Percentiles rank a stretch among this genome's conserved stretches.
These are phyloP conservation scores for Macrophomina pseudophaseolina DNA, from an alignment of 2,329 filamentous ascomycete species.

Conservation along the genomic window DNA sequence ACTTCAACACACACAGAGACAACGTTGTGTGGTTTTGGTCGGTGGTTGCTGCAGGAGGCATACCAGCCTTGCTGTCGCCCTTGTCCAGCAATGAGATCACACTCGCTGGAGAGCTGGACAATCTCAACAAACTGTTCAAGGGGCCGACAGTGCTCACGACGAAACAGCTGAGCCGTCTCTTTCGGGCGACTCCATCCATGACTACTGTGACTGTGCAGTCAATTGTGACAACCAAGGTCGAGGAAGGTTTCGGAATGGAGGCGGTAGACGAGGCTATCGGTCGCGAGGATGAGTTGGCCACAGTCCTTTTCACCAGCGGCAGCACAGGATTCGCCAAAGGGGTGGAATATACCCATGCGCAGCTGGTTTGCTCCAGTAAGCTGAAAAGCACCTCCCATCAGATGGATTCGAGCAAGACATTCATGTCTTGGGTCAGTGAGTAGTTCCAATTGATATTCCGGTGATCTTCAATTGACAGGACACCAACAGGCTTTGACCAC, in stretches of 20 bases:
- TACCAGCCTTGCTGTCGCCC: slow-evolving; percentile 23
- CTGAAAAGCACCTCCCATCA: slow-evolving; percentile 7
- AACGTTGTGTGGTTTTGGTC: slow-evolving; percentile 26
- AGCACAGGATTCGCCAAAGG: slow-evolving; percentile 59
- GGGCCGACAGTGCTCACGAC: slow-evolving; percentile 21
- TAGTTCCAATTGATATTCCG: neutral
- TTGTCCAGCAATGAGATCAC: slow-evolving; percentile 23
- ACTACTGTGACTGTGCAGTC: slow-evolving; percentile 5
- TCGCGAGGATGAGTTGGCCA: slow-evolving; percentile 12
- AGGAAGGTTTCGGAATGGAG: slow-evolving; percentile 4
- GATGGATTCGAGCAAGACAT: slow-evolving; percentile 17
- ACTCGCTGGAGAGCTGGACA: slow-evolving; percentile 20
- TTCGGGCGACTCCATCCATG: neutral
- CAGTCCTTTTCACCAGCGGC: slow-evolving; percentile 37
- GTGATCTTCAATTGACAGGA: neutral
- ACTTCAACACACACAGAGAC: slow-evolving; percentile 24
- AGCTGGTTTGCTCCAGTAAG: slow-evolving; percentile 42
- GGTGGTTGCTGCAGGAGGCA: slow-evolving; percentile 14
- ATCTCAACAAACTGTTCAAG: slow-evolving; percentile 22
- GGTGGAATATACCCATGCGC: slow-evolving; percentile 51
- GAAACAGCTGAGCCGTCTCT: slow-evolving; percentile 11
- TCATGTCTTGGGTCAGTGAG: slow-evolving; percentile 28
- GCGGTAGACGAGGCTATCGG: slow-evolving; percentile 1
- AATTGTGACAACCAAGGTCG: slow-evolving; percentile 2
- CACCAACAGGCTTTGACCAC: slow-evolving; percentile 49